Percentiles rank a stretch among this genome's conserved stretches.
Conservation (phyloP, 1,284 basidiomycete species). For the Fomitiporia mediterranea region DNA sequence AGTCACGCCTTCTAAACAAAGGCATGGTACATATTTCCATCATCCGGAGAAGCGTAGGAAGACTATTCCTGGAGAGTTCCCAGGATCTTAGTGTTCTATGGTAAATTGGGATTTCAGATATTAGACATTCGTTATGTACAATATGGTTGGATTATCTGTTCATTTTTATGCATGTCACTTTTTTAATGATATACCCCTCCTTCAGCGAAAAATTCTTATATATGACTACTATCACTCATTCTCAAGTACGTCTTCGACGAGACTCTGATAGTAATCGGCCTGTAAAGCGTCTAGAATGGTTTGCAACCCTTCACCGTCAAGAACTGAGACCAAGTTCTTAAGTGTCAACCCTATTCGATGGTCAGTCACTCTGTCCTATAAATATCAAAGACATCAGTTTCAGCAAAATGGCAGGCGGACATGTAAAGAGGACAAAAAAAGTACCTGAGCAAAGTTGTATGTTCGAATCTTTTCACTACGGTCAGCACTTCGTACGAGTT, state of each 20-base stretch:
- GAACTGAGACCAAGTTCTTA: conserved; percentile 66
- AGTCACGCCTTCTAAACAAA: conserved; percentile 27
- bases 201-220: no score
- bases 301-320: conserved; percentile 76
- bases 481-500: conserved; percentile 75
- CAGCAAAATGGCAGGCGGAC: neutral
- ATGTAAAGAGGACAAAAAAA: neutral
- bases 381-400: neutral
- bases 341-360: conserved; percentile 81
- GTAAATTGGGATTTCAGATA: neutral
- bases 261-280: conserved; percentile 57
- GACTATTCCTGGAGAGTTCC: conserved; percentile 49
- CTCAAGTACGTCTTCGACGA: conserved; percentile 64
- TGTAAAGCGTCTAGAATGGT: conserved; percentile 61
- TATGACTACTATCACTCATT: neutral
- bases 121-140: neutral
- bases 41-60: conserved; percentile 65
- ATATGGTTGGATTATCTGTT: neutral
- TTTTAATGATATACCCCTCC: neutral
- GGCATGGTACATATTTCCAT: conserved; percentile 69
- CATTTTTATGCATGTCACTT: neutral
- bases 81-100: conserved; percentile 15
- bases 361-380: conserved; percentile 85
- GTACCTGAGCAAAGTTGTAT: conserved; percentile 85
- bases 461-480: conserved; percentile 91